phyloP scores from a whole-genome alignment of 2,329 filamentous ascomycete genomes.

The Botrytis galanthina region DNA sequence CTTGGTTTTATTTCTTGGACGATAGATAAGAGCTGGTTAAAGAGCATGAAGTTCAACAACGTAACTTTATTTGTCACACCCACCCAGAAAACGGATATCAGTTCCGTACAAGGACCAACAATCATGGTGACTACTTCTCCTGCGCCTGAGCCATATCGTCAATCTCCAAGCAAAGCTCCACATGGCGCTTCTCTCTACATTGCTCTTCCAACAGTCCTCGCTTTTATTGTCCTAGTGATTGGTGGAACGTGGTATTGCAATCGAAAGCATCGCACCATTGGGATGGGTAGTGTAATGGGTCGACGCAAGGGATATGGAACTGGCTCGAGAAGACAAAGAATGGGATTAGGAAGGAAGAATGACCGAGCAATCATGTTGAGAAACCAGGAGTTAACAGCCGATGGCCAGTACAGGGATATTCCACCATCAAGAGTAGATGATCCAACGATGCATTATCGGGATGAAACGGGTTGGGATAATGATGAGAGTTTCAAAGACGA shows the following conservation, averaged over 20 bases:
- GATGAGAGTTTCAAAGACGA: conserved; percentile 1
- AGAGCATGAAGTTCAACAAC: conserved; percentile 31
- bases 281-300: conserved; percentile 37
- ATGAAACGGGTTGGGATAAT: conserved; percentile 16
- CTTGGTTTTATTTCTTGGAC: conserved; percentile 33
- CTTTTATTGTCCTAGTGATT: conserved; percentile 32
- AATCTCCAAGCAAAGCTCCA: conserved; percentile 26
- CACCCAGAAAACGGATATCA: conserved; percentile 23
- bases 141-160: conserved; percentile 26
- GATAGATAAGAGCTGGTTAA: conserved; percentile 32
- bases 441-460: conserved; percentile 16
- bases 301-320: conserved; percentile 34
- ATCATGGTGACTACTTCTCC: conserved; percentile 31
- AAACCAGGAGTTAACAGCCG: conserved; percentile 29
- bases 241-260: conserved; percentile 32
- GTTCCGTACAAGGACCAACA: conserved; percentile 29
- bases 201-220: conserved; percentile 34
- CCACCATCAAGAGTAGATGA: conserved; percentile 18
- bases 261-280: conserved; percentile 33
- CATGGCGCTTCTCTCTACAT: conserved; percentile 34
- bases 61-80: conserved; percentile 33
- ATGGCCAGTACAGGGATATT: conserved; percentile 29
- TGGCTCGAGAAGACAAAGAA: conserved; percentile 32
- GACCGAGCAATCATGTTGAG: conserved; percentile 29
- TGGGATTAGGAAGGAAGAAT: conserved; percentile 31